phyloP scores from a whole-genome alignment of 495 filamentous ascomycete genomes.

The Collariella sp. region DNA sequence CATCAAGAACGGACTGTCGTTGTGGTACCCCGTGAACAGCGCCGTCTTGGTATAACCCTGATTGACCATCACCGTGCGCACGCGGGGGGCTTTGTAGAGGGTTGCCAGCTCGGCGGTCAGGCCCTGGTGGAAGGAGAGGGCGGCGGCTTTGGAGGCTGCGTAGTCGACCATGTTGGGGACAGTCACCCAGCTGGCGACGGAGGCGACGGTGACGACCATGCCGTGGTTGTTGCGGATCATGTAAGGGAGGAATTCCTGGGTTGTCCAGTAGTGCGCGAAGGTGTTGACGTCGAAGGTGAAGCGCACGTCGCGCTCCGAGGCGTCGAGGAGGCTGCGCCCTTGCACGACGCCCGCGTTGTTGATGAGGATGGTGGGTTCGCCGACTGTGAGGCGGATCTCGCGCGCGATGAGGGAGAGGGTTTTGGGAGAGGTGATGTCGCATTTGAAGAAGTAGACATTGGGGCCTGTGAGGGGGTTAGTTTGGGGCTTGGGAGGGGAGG shows the following conservation, averaged over 20 bases:
- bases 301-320: conserved; percentile 46
- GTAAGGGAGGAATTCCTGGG: conserved; percentile 56
- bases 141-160: conserved; percentile 57
- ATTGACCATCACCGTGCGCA: conserved; percentile 58
- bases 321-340: conserved; percentile 52
- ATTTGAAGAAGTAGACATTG: conserved; percentile 53
- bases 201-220: conserved; percentile 67
- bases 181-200: conserved; percentile 48
- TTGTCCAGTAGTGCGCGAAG: conserved; percentile 56
- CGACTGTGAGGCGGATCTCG: conserved; percentile 46
- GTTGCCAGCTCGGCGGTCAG: conserved; percentile 53
- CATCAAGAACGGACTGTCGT: conserved; percentile 44
- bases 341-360: conserved; percentile 65
- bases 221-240: conserved; percentile 60
- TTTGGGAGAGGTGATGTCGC: conserved; percentile 51
- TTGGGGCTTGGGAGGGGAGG: neutral
- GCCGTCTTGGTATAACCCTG: conserved; percentile 55
- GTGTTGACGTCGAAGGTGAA: conserved; percentile 68
- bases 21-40: conserved; percentile 52
- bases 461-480: conserved; percentile 25
- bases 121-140: conserved; percentile 61
- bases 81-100: conserved; percentile 52
- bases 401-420: conserved; percentile 40
- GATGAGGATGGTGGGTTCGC: conserved; percentile 61
- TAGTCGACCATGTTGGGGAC: conserved; percentile 64